Percentiles rank a stretch among this genome's conserved stretches.
phyloP scores from a whole-genome alignment of 495 filamentous ascomycete species.

The Sordaria brevicollis region DNA sequence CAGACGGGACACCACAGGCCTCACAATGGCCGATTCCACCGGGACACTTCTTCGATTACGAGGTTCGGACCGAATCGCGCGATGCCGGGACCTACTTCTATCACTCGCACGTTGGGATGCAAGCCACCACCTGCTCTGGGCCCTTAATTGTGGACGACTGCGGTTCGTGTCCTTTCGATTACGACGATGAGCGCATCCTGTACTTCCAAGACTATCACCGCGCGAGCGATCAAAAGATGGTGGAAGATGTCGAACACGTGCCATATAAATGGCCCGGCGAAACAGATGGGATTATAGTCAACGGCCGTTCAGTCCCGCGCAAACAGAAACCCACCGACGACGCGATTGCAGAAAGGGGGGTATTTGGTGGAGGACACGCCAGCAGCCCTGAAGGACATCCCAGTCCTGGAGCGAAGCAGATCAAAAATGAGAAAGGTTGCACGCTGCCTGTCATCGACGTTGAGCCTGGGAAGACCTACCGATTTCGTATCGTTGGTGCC shows the following conservation, averaged over 20 bases:
- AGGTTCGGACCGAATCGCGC: slow-evolving; percentile 36
- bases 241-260: slow-evolving; percentile 22
- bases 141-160: slow-evolving; percentile 46
- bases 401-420: background rate
- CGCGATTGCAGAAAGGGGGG: slow-evolving; percentile 15
- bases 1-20: slow-evolving; percentile 43
- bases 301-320: slow-evolving; percentile 29
- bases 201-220: slow-evolving; percentile 42
- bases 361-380: slow-evolving; percentile 9
- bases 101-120: slow-evolving; percentile 49
- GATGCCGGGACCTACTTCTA: slow-evolving; percentile 51
- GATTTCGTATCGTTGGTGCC: slow-evolving; percentile 44
- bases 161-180: slow-evolving; percentile 32
- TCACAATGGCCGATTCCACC: slow-evolving; percentile 51
- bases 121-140: slow-evolving; percentile 42
- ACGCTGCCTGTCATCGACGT: slow-evolving; percentile 41
- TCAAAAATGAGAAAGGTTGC: slow-evolving; percentile 28
- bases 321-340: slow-evolving; percentile 15
- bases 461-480: slow-evolving; percentile 47
- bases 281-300: slow-evolving; percentile 39
- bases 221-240: slow-evolving; percentile 33
- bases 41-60: slow-evolving; percentile 51
- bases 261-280: slow-evolving; percentile 40
- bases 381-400: background rate
- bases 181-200: slow-evolving; percentile 47